Conservation (phyloP, 23 red algal species). For the Agarophyton chilense region DNA sequence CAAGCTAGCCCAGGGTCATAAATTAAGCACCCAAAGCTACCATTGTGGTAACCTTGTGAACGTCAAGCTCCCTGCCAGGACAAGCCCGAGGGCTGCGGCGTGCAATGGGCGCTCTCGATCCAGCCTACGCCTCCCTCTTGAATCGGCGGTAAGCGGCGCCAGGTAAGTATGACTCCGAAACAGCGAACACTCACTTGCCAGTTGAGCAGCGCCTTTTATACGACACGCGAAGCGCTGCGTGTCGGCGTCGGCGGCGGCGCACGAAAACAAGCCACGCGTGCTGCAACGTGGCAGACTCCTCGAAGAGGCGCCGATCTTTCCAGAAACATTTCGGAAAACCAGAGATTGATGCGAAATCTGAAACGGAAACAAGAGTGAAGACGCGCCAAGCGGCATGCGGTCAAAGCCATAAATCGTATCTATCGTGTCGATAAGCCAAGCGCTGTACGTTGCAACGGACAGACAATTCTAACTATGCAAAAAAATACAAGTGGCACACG, state of each 20-base stretch:
- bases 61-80: conserved; percentile 64
- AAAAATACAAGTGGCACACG: too few species aligned
- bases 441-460: too few species aligned
- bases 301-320: too few species aligned
- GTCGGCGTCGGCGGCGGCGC: neutral
- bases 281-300: neutral
- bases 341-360: too few species aligned
- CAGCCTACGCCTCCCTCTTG: conserved; percentile 62
- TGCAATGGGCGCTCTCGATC: conserved; percentile 65
- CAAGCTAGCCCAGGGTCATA: conserved; percentile 64
- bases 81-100: conserved; percentile 33
- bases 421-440: too few species aligned
- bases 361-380: too few species aligned
- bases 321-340: too few species aligned
- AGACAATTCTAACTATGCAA: too few species aligned
- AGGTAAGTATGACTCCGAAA: conserved; percentile 57
- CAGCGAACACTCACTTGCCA: neutral
- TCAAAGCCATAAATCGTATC: too few species aligned
- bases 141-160: conserved; percentile 63
- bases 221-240: neutral
- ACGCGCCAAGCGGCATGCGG: too few species aligned
- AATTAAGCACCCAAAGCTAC: conserved; percentile 70
- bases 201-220: neutral
- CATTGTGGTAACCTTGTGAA: conserved; percentile 59
- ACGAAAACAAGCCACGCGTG: neutral